Base-by-base conservation (phyloP, 208 protist species). In the Acanthamoeba healyi region DNA sequence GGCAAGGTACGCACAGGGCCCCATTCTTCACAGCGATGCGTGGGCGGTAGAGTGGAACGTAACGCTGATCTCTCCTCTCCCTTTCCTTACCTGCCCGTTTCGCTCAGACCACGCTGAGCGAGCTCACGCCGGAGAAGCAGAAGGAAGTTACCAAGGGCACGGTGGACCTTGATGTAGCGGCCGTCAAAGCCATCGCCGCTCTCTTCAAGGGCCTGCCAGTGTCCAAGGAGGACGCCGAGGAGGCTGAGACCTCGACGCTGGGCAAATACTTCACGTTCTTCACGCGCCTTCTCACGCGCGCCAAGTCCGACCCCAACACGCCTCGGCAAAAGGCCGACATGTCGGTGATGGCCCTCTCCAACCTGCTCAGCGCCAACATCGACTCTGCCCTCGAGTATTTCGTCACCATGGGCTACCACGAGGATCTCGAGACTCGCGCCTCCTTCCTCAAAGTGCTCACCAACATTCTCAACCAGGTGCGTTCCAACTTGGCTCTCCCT, bases 211-310 rank as follows among this genome's bases (percentile, higher is more conserved):
- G 87, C 46, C 87, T 96, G 4, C 44, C 92, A 34, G 86, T 82
- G 24, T 84, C 44, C n/a, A 90, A 51, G 65, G 95, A 67, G 44
- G 91, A 95, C 40, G 46, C 38, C 5, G 56, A 56, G 29, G 88
- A 94, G 3, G 87, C 46, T 22, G 82, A 88, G 49, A 24, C 89
- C 10, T 29, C 74, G 26, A 94, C 94, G 34, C 96, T 96, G 70
- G 49, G 49, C 29, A 94, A 96, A 92, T 95, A 96, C 36, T 96
- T 96, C 61, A 95, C 94, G 1, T 96, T 96, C 81, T 95, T 96
- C 46, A 95, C 93, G 26, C 81, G 93, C 1, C 22, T 96, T 0
- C n/a, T 96, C 26, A 95, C 93, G 7, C 42, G 94, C 34, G 94
- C 94, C 70, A 93, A 94, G 36, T 74, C 94, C 61, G 95, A 96